Conservation (phyloP, 140 eudicot species). For the Stevia rebaudiana region DNA sequence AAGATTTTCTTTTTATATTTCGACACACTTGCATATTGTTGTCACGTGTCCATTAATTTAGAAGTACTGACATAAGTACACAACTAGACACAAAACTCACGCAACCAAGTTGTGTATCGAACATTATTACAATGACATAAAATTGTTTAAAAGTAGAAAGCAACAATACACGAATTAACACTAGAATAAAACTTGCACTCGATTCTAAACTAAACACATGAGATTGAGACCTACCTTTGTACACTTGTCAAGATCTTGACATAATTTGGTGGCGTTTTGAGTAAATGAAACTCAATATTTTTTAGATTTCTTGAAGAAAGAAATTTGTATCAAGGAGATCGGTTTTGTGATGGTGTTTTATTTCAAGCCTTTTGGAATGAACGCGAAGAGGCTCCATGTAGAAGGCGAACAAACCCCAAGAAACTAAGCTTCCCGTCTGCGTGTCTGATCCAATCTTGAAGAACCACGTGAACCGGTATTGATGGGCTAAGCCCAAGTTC, state of each 20-base stretch:
- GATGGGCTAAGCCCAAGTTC: constrained; percentile 98
- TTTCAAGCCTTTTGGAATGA: constrained; percentile 72
- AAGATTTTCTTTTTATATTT: no score
- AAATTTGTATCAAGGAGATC: constrained; percentile 8
- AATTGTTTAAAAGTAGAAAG: background rate
- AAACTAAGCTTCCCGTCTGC: constrained; percentile 97
- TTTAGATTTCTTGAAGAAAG: constrained; percentile 13
- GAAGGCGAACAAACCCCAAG: constrained; percentile 91
- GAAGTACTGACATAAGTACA: background rate
- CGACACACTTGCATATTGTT: background rate
- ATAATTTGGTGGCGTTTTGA: constrained; percentile 13
- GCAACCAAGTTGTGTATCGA: constrained; percentile 16
- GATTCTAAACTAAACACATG: constrained; percentile 47
- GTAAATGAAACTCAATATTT: background rate
- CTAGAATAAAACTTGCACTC: constrained; percentile 35
- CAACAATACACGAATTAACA: constrained; percentile 19
- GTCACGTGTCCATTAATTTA: background rate
- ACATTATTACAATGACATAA: constrained; percentile 25
- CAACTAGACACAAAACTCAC: background rate
- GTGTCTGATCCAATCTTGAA: constrained; percentile 97
- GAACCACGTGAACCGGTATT: constrained; percentile 94
- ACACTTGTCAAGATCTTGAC: constrained; percentile 45
- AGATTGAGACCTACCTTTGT: constrained; percentile 59
- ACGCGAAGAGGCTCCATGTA: constrained; percentile 93
- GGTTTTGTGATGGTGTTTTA: constrained; percentile 11